Base-by-base conservation (phyloP, 306 rosid genomes). In the Casuarina glauca region DNA sequence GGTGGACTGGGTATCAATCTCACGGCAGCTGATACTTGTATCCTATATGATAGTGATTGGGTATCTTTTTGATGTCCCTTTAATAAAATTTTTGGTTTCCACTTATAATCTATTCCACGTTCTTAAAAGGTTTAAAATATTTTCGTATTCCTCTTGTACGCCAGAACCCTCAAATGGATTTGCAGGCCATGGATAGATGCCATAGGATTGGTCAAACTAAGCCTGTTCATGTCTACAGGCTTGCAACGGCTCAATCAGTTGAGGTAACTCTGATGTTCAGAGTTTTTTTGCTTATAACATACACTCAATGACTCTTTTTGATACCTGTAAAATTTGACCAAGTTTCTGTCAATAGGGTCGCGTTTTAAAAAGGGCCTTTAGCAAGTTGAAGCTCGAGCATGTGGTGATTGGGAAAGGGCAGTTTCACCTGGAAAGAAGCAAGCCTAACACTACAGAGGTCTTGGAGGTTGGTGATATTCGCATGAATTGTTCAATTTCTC, bases 141-240 rank as follows among this genome's bases (percentile, higher is more conserved):
- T 36, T 44, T 20, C 49, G 51, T 61, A 64, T 80, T 75, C 13
- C 67, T 32, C 82, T 75, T 76, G 83, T 78, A 66, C 68, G 62
- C 60, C 89, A 96, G 98, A 93, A 96, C 88, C 99, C 99, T 73
- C 99, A 96, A 81, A 87, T 87, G 89, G 99, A 96, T 91, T 84
- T 96, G 82, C 99, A 96, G 78, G 99, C 98, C 78, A 96, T 96
- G 99, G 98, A 96, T 87, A 87, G 99, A 83, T 96, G 99, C 64
- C 99, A 96, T 72, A 90, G 97, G 79, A 96, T 93, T 17, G 98
- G 98, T 74, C 99, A 96, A 87, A 88, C 97, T 6, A 96, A 91
- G 77, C 99, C 99, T 55, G 99, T 96, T 74, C 99, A 96, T 83
- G 98, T 96, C 69, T 96, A 96, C 83, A 88, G 98, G 86, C 97